Evolutionary conservation across 1,139 yeast species (phyloP).

Genomic region (Blastobotrys capitulatus): DNA sequence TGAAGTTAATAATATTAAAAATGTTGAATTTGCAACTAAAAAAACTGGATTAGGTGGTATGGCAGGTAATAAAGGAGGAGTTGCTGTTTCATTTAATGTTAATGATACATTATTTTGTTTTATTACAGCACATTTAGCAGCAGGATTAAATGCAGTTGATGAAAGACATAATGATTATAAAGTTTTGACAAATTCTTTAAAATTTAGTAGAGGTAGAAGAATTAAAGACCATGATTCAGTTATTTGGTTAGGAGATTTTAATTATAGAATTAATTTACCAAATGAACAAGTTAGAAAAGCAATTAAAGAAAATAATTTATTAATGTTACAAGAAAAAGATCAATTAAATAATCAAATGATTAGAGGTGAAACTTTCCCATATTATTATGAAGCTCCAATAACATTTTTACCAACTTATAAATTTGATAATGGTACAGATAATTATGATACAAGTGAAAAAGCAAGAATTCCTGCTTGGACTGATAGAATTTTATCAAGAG

Average conservation of each 20-base stretch:
- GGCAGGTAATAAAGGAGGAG: slow-evolving; percentile 89
- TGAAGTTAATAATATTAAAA: slow-evolving; percentile 58
- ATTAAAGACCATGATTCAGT: slow-evolving; percentile 80
- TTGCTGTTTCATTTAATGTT: slow-evolving; percentile 73
- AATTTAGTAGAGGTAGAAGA: slow-evolving; percentile 64
- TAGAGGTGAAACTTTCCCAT: slow-evolving; percentile 80
- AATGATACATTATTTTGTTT: slow-evolving; percentile 77
- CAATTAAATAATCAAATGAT: slow-evolving; percentile 81
- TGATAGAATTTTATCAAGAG: slow-evolving; percentile 63
- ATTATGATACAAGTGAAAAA: slow-evolving; percentile 86
- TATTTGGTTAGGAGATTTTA: slow-evolving; percentile 95
- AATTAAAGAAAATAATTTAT: slow-evolving; percentile 43
- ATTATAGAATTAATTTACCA: slow-evolving; percentile 71
- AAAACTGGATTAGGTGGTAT: slow-evolving; percentile 92
- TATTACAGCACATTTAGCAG: slow-evolving; percentile 91
- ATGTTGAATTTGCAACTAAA: slow-evolving; percentile 72
- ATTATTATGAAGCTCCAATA: slow-evolving; percentile 74
- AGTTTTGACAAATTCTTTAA: slow-evolving; percentile 69
- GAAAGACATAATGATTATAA: slow-evolving; percentile 88
- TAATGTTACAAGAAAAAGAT: slow-evolving; percentile 60
- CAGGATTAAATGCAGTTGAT: slow-evolving; percentile 76
- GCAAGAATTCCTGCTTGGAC: slow-evolving; percentile 97
- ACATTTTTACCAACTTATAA: slow-evolving; percentile 88
- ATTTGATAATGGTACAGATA: slow-evolving; percentile 80
- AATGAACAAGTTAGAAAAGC: slow-evolving; percentile 68